Percentiles rank a stretch among this genome's conserved stretches.
phyloP scores from a whole-genome alignment of 1,284 basidiomycete genomes.

The Retiboletus flavoniger region DNA sequence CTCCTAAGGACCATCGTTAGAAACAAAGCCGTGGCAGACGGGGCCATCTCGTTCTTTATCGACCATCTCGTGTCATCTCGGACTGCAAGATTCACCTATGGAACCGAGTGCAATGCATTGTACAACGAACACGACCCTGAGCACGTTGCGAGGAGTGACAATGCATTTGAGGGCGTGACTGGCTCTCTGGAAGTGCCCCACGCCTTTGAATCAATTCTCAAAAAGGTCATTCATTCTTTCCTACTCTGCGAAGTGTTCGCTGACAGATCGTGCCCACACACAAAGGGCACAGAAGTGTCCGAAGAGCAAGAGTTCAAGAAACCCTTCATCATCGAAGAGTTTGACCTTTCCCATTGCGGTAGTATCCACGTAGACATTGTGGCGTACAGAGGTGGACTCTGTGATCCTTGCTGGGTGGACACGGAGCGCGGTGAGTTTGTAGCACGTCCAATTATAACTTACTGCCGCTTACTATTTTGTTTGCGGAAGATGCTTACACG shows the following conservation, averaged over 20 bases:
- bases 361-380: constrained; percentile 23
- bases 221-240: constrained; percentile 24
- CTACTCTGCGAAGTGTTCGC: not conserved
- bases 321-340: constrained; percentile 28
- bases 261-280: not conserved
- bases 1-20: constrained; percentile 34
- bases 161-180: constrained; percentile 12
- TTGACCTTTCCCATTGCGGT: constrained; percentile 19
- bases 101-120: constrained; percentile 27
- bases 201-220: constrained; percentile 31
- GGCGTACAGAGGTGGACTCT: constrained; percentile 24
- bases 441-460: not conserved
- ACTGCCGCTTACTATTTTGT: not conserved
- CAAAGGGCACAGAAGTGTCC: constrained; percentile 32
- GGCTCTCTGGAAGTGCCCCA: constrained; percentile 24
- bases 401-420: constrained; percentile 24
- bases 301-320: constrained; percentile 34
- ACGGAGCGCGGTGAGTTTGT: constrained; percentile 18
- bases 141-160: constrained; percentile 33
- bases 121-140: constrained; percentile 37
- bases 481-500: constrained; percentile 33
- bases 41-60: constrained; percentile 50
- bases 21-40: constrained; percentile 55
- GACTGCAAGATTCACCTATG: constrained; percentile 45
- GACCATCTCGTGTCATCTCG: constrained; percentile 48